A percentile compares a stretch with the other conserved stretches of the same genome.
These are phyloP conservation scores for Ustilago shanxiensis DNA, from an alignment of 1,284 basidiomycete species.

Conservation along the genomic window DNA sequence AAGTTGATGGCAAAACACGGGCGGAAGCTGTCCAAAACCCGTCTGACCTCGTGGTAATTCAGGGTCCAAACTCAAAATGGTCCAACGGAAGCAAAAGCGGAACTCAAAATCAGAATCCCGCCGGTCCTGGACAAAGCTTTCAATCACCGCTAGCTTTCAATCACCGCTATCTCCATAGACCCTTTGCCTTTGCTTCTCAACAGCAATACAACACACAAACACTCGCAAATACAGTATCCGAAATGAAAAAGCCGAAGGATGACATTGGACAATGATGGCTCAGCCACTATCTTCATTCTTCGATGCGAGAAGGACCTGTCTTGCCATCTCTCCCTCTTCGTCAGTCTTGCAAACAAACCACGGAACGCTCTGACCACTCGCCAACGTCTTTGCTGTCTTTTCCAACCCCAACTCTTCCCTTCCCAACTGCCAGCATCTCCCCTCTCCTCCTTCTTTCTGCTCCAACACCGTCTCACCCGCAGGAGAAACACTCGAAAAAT, in stretches of 20 bases:
- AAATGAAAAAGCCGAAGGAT: background rate
- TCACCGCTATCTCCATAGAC: too few relatives aligned
- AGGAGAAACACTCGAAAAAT: constrained; percentile 10
- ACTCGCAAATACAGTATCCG: too few relatives aligned
- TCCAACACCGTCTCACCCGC: background rate
- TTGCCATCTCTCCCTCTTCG: constrained; percentile 24
- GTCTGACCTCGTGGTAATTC: too few relatives aligned
- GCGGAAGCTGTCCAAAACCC: too few relatives aligned
- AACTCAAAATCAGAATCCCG: too few relatives aligned
- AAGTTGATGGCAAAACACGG: too few relatives aligned
- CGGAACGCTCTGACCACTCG: constrained; percentile 9
- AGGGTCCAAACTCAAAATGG: too few relatives aligned
- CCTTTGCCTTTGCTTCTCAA: too few relatives aligned
- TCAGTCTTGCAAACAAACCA: constrained; percentile 41
- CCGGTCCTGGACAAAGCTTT: too few relatives aligned
- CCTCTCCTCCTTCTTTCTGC: background rate
- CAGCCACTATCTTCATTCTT: background rate
- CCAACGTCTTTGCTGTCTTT: background rate
- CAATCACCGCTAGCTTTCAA: too few relatives aligned
- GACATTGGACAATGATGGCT: background rate
- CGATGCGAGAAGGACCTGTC: background rate
- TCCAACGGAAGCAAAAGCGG: background rate
- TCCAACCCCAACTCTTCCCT: background rate
- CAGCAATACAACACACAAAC: too few relatives aligned
- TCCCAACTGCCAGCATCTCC: constrained; percentile 5